Conservation (phyloP, 2,329 filamentous ascomycete species). For the Penicillium sp. region DNA sequence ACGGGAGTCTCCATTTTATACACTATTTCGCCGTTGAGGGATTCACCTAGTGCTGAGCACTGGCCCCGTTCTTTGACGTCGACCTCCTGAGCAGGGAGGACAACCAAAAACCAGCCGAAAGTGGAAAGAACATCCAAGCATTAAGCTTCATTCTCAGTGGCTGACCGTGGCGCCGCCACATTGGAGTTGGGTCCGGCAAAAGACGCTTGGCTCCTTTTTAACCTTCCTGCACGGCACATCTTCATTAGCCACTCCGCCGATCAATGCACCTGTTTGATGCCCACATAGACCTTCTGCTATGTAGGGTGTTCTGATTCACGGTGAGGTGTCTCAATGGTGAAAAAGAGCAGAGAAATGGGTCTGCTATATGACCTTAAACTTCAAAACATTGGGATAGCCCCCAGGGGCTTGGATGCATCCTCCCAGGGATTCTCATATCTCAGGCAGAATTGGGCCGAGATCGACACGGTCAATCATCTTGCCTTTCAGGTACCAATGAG, state of each 20-base stretch:
- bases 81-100: constrained; percentile 11
- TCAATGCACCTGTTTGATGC: background rate
- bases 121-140: background rate
- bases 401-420: background rate
- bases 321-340: too few species aligned
- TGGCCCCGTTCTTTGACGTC: constrained; percentile 4
- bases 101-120: background rate
- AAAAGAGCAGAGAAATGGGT: background rate
- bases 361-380: background rate
- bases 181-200: constrained; percentile 1
- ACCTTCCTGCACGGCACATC: constrained; percentile 20
- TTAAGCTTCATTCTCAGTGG: constrained; percentile 11
- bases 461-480: background rate
- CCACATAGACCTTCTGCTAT: background rate
- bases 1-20: constrained; percentile 16
- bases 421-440: background rate
- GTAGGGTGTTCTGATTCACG: too few species aligned
- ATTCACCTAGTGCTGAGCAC: background rate
- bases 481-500: background rate
- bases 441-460: background rate
- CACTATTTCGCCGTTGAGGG: constrained; percentile 1
- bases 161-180: background rate
- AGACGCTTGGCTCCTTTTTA: constrained; percentile 10
- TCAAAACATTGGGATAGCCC: background rate
- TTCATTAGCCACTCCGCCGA: constrained; percentile 24